phyloP scores from a whole-genome alignment of 192 early-diverging fungal species.

The Coemansia aciculifera region DNA sequence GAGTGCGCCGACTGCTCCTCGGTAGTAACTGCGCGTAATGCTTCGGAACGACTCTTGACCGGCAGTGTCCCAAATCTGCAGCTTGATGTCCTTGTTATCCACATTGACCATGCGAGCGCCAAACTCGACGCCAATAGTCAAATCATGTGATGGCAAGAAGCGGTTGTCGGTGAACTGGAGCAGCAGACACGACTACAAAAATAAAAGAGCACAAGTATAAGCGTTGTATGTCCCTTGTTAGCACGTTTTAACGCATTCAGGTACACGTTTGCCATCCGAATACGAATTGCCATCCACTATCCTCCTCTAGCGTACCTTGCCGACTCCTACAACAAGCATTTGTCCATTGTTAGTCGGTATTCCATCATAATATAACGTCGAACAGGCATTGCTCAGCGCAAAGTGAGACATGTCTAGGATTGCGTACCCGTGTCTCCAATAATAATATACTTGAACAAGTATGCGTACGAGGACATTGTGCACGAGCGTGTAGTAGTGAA shows the following conservation, averaged over 20 bases:
- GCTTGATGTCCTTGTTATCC: constrained; percentile 81
- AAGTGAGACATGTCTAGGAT: background rate
- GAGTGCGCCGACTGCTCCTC: constrained; percentile 75
- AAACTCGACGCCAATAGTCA: constrained; percentile 86
- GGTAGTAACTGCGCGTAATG: constrained; percentile 83
- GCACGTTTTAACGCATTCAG: background rate
- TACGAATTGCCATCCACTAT: background rate
- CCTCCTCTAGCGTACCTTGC: constrained; percentile 55
- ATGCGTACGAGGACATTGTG: constrained; percentile 54
- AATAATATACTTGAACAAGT: constrained; percentile 74
- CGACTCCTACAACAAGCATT: constrained; percentile 60
- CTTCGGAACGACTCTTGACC: constrained; percentile 85
- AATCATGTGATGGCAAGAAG: constrained; percentile 76
- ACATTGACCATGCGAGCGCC: constrained; percentile 75
- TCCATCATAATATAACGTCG: background rate
- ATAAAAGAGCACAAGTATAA: background rate
- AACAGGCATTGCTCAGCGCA: background rate
- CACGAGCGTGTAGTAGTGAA: background rate
- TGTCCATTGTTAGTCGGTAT: background rate
- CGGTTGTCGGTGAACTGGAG: constrained; percentile 82
- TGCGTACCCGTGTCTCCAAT: constrained; percentile 72
- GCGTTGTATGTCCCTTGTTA: background rate
- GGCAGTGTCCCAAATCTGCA: constrained; percentile 95
- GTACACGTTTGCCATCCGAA: background rate
- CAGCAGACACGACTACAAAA: constrained; percentile 66